phyloP scores from a whole-genome alignment of 306 rosid species.

The Prunus armeniaca region DNA sequence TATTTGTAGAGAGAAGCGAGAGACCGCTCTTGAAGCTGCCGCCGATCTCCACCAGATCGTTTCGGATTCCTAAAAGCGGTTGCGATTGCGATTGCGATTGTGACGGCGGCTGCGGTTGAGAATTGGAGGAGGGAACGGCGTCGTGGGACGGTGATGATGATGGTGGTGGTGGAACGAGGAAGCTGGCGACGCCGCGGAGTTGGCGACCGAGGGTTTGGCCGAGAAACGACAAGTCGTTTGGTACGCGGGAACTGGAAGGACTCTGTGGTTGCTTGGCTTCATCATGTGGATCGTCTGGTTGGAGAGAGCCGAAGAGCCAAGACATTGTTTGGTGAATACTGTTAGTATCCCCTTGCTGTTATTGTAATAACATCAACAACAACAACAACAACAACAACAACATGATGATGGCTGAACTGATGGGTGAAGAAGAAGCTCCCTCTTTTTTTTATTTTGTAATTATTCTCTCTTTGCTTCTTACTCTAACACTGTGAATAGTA shows the following conservation, averaged over 20 bases:
- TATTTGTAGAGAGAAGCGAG: slow-evolving; percentile 57
- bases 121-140: slow-evolving; percentile 61
- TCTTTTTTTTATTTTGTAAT: background rate
- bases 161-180: slow-evolving; percentile 82
- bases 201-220: slow-evolving; percentile 46
- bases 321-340: slow-evolving; percentile 46
- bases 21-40: slow-evolving; percentile 74
- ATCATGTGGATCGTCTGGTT: slow-evolving; percentile 39
- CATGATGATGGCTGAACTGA: background rate
- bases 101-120: slow-evolving; percentile 49
- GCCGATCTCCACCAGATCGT: slow-evolving; percentile 87
- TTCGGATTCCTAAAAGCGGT: slow-evolving; percentile 64
- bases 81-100: slow-evolving; percentile 29
- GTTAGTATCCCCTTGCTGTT: background rate
- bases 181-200: slow-evolving; percentile 78
- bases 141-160: slow-evolving; percentile 51
- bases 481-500: background rate
- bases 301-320: slow-evolving; percentile 66
- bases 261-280: slow-evolving; percentile 24
- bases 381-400: background rate
- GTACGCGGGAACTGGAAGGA: slow-evolving; percentile 30
- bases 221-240: slow-evolving; percentile 55
- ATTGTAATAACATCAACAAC: background rate
- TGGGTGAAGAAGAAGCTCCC: background rate
- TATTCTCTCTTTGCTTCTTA: background rate